These are phyloP conservation scores for Fusarium sp. DNA, from an alignment of 2,329 filamentous ascomycete species.

Conservation along the genomic window DNA sequence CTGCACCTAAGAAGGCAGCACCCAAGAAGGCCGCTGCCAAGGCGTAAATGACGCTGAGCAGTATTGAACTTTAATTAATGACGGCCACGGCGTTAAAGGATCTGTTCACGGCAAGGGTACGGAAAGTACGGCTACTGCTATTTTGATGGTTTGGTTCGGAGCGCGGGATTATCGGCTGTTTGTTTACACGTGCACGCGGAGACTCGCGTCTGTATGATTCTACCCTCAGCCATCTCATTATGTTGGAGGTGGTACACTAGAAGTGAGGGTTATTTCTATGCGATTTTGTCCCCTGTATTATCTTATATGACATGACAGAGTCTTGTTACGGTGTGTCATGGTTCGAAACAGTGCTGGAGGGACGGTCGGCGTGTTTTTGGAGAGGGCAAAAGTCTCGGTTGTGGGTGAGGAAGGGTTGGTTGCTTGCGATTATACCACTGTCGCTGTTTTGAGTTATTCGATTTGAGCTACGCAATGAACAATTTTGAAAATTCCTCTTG, in stretches of 20 bases:
- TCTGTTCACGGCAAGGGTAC: constrained; percentile 40
- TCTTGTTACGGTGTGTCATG: constrained; percentile 28
- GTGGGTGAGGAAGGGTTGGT: constrained; percentile 25
- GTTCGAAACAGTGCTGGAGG: constrained; percentile 26
- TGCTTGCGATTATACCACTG: constrained; percentile 37
- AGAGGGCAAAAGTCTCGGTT: constrained; percentile 19
- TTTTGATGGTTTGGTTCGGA: constrained; percentile 39
- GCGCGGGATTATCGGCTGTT: constrained; percentile 37
- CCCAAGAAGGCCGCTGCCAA: constrained; percentile 59
- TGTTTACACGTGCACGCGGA: constrained; percentile 34
- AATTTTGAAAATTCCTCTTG: not conserved
- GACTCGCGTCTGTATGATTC: constrained; percentile 30
- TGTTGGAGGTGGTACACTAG: constrained; percentile 25
- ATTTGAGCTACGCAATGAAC: constrained; percentile 21
- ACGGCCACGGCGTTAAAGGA: constrained; percentile 49
- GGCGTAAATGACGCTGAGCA: constrained; percentile 44
- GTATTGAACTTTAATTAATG: constrained; percentile 47
- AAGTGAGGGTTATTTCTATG: constrained; percentile 29
- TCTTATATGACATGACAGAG: constrained; percentile 34
- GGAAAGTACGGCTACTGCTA: constrained; percentile 40
- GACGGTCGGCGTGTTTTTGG: constrained; percentile 25
- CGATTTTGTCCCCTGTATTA: constrained; percentile 37
- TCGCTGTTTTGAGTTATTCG: constrained; percentile 25
- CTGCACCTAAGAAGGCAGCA: constrained; percentile 50
- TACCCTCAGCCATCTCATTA: constrained; percentile 31